Evolutionary conservation across 192 early-diverging fungal species (phyloP).

Genomic region (Gorgonomyces haynaldii): DNA sequence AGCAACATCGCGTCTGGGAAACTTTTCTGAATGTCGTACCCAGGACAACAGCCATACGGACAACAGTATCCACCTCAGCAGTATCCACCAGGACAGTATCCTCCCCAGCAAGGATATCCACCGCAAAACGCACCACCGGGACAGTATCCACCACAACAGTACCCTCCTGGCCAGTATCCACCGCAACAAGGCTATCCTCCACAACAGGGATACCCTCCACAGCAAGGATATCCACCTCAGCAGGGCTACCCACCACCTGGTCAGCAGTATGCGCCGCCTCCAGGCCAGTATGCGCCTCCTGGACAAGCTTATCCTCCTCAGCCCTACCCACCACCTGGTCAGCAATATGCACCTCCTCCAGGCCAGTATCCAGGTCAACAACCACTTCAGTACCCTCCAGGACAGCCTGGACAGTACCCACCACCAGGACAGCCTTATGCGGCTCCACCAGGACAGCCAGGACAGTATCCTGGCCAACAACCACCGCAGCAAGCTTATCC

Average conservation of each 20-base stretch:
- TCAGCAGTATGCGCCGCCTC: not conserved
- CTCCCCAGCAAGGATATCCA: not conserved
- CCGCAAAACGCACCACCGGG: not conserved
- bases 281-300: not conserved
- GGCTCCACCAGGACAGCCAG: slow-evolving; percentile 7
- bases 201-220: slow-evolving; percentile 12
- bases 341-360: slow-evolving; percentile 2
- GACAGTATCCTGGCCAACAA: slow-evolving; percentile 1
- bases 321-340: slow-evolving; percentile 7
- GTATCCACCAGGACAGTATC: too few species aligned
- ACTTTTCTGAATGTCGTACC: too few species aligned
- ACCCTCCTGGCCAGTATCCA: not conserved
- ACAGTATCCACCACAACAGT: not conserved
- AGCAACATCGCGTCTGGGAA: too few species aligned
- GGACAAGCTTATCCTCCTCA: slow-evolving; percentile 1
- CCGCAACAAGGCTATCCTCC: slow-evolving; percentile 4
- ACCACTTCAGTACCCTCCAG: too few species aligned
- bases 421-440: slow-evolving; percentile 8
- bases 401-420: too few species aligned
- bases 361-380: too few species aligned
- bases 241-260: too few species aligned
- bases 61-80: too few species aligned
- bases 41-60: too few species aligned
- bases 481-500: slow-evolving; percentile 6
- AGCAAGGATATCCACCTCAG: not conserved